Evolutionary conservation across 441 rosid species (phyloP), one percentile per base, ranked within the genome.

Genomic region (Flueggea neowawraea): DNA sequence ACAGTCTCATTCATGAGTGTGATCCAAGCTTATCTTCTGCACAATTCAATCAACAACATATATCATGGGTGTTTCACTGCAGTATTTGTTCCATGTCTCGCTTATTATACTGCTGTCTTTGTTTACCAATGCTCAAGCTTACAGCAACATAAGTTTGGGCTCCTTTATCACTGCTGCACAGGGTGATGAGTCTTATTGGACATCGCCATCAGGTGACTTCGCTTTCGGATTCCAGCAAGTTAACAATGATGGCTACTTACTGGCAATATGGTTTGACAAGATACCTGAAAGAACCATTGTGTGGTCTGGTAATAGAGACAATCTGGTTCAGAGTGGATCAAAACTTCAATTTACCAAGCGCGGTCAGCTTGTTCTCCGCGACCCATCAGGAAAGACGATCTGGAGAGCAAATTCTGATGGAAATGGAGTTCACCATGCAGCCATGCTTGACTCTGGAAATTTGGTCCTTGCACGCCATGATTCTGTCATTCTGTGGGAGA

Each of bases 121-220:
- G 31, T 60, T 43, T 14, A 15, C 55, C 13, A 10, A 14, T 11
- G 63, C 66, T 64, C 75, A 69, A 55, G 10, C 63, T 2, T 3
- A 39, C 58, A 49, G 44, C 2, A 73, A 60, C 16, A 36, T 60
- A 41, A 44, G 65, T 10, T 52, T 39, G 44, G 78, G 78, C 7
- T 3, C 50, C 31, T 73, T 54, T 39, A 71, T 77, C 17, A 36
- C 58, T 6, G 80, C 82, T 16, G 17, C 16, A 43, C 32, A 43
- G 5, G 13, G 51, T 2, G 59, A 48, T 15, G 7, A 56, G 13
- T 45, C 55, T 22, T 64, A 41, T 14, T 74, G 82, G 82, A 12
- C n/a, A 12, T 82, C 80, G 9, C 75, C 80, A n/a, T 78, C 78
- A 0, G 66, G 66, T 13, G 74, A 79, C 7, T 77, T 82, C 15